Base-by-base conservation (phyloP, 139 green algal genomes). In the Chlamydomonas sp. region DNA sequence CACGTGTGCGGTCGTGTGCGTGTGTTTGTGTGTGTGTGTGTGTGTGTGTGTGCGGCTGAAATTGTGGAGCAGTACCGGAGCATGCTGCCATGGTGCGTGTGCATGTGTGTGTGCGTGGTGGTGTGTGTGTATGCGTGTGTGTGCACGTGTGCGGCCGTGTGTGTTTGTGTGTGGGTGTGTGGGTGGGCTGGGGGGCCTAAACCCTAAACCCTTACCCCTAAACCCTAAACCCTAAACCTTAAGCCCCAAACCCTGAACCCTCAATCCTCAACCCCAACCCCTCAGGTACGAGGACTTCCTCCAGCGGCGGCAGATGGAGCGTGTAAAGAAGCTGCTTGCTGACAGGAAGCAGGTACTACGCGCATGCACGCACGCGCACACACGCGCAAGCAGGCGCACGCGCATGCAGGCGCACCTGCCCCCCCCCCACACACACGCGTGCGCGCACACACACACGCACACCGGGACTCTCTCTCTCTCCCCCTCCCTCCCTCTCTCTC, bases 341-440 rank as follows among this genome's bases (percentile, higher is more conserved):
- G 67, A 75, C 38, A 60, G 81, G 1, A 67, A 58, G 2, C 35
- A 48, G 13, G 81, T 92, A 50, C 86, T n/a, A n/a, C n/a, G n/a
- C n/a, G n/a, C n/a, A n/a, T n/a, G n/a, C n/a, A n/a, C n/a, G n/a
- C n/a, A n/a, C n/a, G n/a, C n/a, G n/a, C n/a, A n/a, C n/a, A n/a
- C n/a, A n/a, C n/a, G n/a, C n/a, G n/a, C n/a, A n/a, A n/a, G n/a
- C n/a, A n/a, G n/a, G n/a, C n/a, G n/a, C n/a, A n/a, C n/a, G n/a
- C n/a, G n/a, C n/a, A n/a, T n/a, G n/a, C n/a, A n/a, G n/a, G n/a
- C n/a, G n/a, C n/a, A n/a, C n/a, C n/a, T n/a, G n/a, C n/a, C n/a
- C 22, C 54, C n/a, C 13, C 54, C 54, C 13, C 6, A 16, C 22
- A 63, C 13, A 28, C 54, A 63, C 2, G 35, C 2, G 38, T 38